phyloP scores from a whole-genome alignment of 2,329 filamentous ascomycete genomes.

The Cercospora sp. region DNA sequence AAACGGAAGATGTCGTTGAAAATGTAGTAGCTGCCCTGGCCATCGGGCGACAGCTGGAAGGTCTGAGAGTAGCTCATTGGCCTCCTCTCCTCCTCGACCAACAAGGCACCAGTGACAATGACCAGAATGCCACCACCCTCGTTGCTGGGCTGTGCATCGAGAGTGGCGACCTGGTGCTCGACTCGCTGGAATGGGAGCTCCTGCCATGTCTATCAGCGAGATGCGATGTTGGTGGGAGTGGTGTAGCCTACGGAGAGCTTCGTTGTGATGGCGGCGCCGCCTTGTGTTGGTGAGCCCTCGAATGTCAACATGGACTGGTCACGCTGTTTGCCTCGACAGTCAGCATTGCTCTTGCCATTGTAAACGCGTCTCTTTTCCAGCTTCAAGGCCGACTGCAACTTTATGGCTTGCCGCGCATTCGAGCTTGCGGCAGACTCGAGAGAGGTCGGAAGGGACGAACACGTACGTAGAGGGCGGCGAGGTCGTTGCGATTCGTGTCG shows the following conservation, averaged over 20 bases:
- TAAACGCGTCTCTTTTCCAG: neutral
- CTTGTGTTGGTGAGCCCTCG: constrained; percentile 68
- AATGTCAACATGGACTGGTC: constrained; percentile 91
- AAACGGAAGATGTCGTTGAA: constrained; percentile 96
- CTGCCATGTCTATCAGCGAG: constrained; percentile 47
- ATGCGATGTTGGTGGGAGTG: neutral
- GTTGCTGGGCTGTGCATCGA: constrained; percentile 78
- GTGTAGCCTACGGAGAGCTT: constrained; percentile 70
- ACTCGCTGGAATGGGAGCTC: constrained; percentile 78
- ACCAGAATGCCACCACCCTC: constrained; percentile 73
- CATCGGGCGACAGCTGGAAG: constrained; percentile 78
- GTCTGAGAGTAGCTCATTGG: constrained; percentile 89
- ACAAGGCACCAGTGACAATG: constrained; percentile 80
- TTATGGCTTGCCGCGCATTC: too few relatives aligned
- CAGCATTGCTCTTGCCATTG: constrained; percentile 5
- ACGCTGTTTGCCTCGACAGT: constrained; percentile 55
- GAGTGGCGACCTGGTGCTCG: constrained; percentile 71
- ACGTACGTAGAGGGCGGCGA: constrained; percentile 75
- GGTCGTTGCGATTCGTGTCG: constrained; percentile 66
- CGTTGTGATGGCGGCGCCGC: constrained; percentile 66
- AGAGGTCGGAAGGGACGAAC: neutral
- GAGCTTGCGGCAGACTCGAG: neutral
- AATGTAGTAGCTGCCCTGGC: constrained; percentile 72
- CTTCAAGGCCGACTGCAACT: too few relatives aligned
- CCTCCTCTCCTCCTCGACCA: constrained; percentile 79